Percentiles rank a stretch among this genome's conserved stretches.
Conservation (phyloP, 2,329 filamentous ascomycete genomes). For the Colletotrichum tanaceti region DNA sequence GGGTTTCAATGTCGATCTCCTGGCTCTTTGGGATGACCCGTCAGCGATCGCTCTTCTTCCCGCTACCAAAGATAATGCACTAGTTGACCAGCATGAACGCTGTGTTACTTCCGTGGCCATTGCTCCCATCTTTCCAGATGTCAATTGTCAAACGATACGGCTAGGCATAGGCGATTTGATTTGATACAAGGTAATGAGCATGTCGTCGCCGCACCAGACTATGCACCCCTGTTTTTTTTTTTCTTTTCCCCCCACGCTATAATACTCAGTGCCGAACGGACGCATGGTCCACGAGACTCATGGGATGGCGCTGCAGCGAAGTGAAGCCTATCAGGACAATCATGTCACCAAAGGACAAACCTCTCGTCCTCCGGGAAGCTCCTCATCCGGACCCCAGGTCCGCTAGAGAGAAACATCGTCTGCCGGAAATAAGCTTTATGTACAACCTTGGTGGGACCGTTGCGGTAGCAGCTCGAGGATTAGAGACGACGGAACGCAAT, state of each 20-base stretch:
- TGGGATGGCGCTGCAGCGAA: background rate
- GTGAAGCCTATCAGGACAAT: background rate
- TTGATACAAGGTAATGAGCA: background rate
- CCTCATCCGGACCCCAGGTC: constrained; percentile 16
- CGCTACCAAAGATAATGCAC: background rate
- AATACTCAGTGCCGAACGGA: too few species aligned
- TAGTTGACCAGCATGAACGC: background rate
- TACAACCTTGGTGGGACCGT: constrained; percentile 3
- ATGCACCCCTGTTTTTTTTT: too few species aligned
- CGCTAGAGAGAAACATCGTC: constrained; percentile 16
- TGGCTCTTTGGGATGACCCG: background rate
- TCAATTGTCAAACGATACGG: background rate
- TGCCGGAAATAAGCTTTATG: constrained; percentile 35
- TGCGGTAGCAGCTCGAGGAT: constrained; percentile 3
- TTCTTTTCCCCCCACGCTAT: too few species aligned
- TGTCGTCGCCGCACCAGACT: too few species aligned
- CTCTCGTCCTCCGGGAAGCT: background rate
- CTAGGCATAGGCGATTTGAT: background rate
- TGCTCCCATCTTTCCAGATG: too few species aligned
- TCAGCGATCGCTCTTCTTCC: background rate
- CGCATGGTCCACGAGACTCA: too few species aligned
- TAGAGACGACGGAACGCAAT: background rate
- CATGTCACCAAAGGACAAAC: background rate
- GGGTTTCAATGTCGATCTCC: background rate
- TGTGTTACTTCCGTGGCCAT: background rate